Evolutionary conservation across 257 asterid species (phyloP), one percentile per base, ranked within the genome.

Genomic region (Ocimum tenuiflorum): DNA sequence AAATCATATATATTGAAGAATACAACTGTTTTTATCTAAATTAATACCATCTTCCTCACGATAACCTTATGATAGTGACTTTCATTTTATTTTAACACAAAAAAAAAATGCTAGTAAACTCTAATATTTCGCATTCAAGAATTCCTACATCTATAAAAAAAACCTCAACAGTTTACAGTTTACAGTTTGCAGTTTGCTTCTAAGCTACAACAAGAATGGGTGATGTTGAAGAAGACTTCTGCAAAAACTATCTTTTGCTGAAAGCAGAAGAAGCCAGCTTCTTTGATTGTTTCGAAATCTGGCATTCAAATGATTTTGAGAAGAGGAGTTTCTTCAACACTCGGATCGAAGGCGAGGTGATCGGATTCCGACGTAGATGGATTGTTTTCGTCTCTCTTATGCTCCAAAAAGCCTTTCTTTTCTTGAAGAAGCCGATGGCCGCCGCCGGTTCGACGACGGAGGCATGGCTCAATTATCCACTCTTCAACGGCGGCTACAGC

Each of bases 361-460:
- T 31, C 14, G 73, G 78, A 33, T 53, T 83, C 42, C 54, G 75
- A 1, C 77, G 43, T 2, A 69, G 95, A 71, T 86, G 91, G 95
- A 75, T 86, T 41, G 35, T 89, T 14, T 85, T 89, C 59, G 54
- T 83, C 22, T 87, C 94, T 1, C 72, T 87, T 0, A 70, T 65
- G 19, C 39, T 70, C 9, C 91, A 85, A 64, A 89, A 80, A 58
- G 6, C 73, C 0, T 7, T 86, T 1, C 33, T 81, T 19, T 15
- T 7, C 29, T 66, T 76, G 64, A 76, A 64, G 74, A 69, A n/a
- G 6, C 95, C 94, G 0, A 0, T 83, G 85, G 81, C 77, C 11
- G 47, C 9, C 41, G 9, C 72, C 2, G 94, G 94, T 4, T 50
- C 76, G 0, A 14, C 29, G 45, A 7, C 83, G 8, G 96, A 86